Conservation (phyloP, 2,329 filamentous ascomycete species). For the Thelonectria blattea region DNA sequence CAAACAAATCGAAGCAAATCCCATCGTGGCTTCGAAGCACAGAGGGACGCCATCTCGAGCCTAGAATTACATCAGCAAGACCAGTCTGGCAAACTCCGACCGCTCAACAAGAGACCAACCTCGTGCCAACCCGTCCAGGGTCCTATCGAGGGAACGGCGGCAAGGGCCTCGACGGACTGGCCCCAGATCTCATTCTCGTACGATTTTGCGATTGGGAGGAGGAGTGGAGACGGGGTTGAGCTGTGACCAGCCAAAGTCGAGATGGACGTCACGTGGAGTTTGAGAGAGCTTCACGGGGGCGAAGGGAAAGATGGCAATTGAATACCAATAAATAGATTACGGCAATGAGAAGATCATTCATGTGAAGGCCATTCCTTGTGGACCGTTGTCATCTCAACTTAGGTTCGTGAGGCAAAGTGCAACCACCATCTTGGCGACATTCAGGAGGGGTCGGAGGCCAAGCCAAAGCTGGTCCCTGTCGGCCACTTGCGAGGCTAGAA, state of each 20-base stretch:
- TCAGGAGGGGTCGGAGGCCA: constrained; percentile 9
- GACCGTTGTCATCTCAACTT: background rate
- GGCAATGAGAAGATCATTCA: background rate
- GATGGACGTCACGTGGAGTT: constrained; percentile 9
- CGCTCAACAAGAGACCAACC: background rate
- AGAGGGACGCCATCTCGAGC: background rate
- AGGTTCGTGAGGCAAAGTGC: background rate
- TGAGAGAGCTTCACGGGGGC: background rate
- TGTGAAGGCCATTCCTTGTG: background rate
- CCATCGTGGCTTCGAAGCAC: background rate
- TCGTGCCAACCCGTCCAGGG: background rate
- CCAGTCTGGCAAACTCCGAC: background rate
- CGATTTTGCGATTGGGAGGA: constrained; percentile 9
- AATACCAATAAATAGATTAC: background rate
- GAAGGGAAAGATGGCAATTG: background rate
- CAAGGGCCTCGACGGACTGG: background rate
- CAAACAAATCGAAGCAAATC: background rate
- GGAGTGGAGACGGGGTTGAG: constrained; percentile 11
- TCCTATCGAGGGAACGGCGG: too few relatives aligned
- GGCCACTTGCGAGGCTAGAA: background rate
- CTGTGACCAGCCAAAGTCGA: constrained; percentile 9
- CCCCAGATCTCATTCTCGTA: constrained; percentile 14
- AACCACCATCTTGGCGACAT: background rate
- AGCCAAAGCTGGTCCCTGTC: constrained; percentile 13
- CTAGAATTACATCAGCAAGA: background rate